phyloP scores from a whole-genome alignment of 805 yeast genomes.

The Myxozyma neglecta region DNA sequence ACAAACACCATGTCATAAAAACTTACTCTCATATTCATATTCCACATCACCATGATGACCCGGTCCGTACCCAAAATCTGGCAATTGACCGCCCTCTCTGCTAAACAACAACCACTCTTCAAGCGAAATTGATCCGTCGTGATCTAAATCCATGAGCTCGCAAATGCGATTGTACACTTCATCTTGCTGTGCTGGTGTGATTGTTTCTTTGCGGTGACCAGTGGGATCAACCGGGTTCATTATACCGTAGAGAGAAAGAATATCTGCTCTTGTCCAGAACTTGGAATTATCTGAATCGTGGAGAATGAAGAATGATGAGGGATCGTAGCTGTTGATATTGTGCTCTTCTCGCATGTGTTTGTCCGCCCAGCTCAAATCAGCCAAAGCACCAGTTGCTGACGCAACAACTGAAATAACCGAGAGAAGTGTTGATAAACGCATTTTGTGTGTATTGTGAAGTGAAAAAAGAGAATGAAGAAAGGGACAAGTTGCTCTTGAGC shows the following conservation, averaged over 20 bases:
- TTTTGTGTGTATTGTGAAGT: background rate
- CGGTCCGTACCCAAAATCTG: slow-evolving; percentile 90
- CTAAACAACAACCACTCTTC: slow-evolving; percentile 71
- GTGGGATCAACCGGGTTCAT: slow-evolving; percentile 44
- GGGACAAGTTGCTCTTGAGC: background rate
- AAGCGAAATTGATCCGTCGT: slow-evolving; percentile 61
- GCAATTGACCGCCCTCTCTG: slow-evolving; percentile 66
- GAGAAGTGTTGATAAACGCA: background rate
- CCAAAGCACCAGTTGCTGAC: background rate
- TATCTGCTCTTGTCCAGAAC: slow-evolving; percentile 65
- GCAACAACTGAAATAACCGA: background rate
- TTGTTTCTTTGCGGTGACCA: slow-evolving; percentile 44
- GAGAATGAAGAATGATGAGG: slow-evolving; percentile 71
- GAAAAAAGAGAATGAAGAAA: background rate
- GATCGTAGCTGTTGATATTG: slow-evolving; percentile 68
- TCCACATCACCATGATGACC: slow-evolving; percentile 96
- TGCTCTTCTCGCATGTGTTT: slow-evolving; percentile 95
- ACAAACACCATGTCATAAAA: background rate
- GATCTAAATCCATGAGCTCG: slow-evolving; percentile 60
- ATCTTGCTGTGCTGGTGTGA: slow-evolving; percentile 54
- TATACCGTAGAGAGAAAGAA: slow-evolving; percentile 79
- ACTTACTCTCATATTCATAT: slow-evolving; percentile 70
- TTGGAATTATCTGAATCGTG: slow-evolving; percentile 63
- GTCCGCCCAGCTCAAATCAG: slow-evolving; percentile 56
- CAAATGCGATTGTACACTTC: slow-evolving; percentile 59